Conservation (phyloP, 345 rosid species). For the Populus davidiana region DNA sequence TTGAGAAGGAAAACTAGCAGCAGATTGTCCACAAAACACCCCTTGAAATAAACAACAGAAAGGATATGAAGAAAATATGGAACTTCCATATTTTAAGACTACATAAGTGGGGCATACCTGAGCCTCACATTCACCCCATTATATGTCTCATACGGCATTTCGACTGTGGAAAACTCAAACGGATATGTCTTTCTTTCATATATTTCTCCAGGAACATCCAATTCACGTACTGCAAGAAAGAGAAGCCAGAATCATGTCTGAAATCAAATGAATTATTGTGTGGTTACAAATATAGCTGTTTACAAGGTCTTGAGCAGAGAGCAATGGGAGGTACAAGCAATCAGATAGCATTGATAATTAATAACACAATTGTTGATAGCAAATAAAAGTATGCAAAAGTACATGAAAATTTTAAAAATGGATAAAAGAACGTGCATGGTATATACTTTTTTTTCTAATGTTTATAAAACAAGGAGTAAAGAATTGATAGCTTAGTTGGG, state of each 20-base stretch:
- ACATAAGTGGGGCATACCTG: conserved; percentile 49
- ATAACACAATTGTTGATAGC: background rate
- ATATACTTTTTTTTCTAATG: background rate
- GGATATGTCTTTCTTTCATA: conserved; percentile 83
- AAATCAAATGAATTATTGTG: background rate
- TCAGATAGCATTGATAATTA: background rate
- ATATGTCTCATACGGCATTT: conserved; percentile 96
- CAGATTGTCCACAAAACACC: conserved; percentile 2
- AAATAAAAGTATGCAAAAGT: background rate
- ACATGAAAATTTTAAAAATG: background rate
- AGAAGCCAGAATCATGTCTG: conserved; percentile 10
- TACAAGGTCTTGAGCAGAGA: background rate
- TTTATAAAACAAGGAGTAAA: background rate
- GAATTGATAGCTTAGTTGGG: background rate
- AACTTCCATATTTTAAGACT: background rate
- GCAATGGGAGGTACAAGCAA: background rate
- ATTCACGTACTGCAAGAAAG: conserved; percentile 71
- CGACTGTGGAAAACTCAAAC: conserved; percentile 89
- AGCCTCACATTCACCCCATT: conserved; percentile 91
- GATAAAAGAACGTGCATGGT: background rate
- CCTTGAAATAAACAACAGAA: background rate
- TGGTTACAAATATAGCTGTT: background rate
- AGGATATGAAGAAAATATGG: background rate
- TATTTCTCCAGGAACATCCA: conserved; percentile 96
- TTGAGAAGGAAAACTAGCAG: conserved; percentile 3